Evolutionary conservation across 345 rosid genomes (phyloP).

Genomic region (Anacardium occidentale): DNA sequence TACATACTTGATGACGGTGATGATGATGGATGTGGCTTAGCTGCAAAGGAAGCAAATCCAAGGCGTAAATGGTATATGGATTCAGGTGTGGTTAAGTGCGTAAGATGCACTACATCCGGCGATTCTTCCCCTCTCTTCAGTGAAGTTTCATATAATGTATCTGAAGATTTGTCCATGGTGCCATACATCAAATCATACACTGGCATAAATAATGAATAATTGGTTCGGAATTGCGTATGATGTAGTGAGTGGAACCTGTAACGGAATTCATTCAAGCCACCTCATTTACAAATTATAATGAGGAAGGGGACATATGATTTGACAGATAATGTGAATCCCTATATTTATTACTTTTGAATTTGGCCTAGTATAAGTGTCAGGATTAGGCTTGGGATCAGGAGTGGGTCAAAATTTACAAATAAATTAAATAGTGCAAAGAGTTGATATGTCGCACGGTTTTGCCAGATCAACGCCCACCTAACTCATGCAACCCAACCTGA

Average conservation of each 20-base stretch:
- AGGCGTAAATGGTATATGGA: slow-evolving; percentile 63
- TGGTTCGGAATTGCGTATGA: slow-evolving; percentile 65
- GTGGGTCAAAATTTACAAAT: no score
- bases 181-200: slow-evolving; percentile 52
- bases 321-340: no score
- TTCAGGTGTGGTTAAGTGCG: slow-evolving; percentile 58
- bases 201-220: slow-evolving; percentile 59
- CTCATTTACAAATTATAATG: no score
- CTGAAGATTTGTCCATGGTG: slow-evolving; percentile 43
- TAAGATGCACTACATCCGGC: slow-evolving; percentile 61
- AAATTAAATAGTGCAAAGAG: no score
- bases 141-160: slow-evolving; percentile 37
- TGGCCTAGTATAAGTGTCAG: not conserved
- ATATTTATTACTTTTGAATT: no score
- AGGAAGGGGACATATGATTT: no score
- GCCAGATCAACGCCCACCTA: no score
- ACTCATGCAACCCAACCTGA: not conserved
- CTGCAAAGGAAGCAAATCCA: slow-evolving; percentile 59
- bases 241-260: slow-evolving; percentile 61
- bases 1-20: no score
- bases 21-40: slow-evolving; percentile 36
- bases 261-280: not conserved
- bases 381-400: no score
- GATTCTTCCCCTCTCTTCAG: slow-evolving; percentile 44
- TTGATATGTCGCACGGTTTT: no score